Evolutionary conservation across 2,329 filamentous ascomycete species (phyloP), one percentile per base, ranked within the genome.

Genomic region (Botryotinia calthae): DNA sequence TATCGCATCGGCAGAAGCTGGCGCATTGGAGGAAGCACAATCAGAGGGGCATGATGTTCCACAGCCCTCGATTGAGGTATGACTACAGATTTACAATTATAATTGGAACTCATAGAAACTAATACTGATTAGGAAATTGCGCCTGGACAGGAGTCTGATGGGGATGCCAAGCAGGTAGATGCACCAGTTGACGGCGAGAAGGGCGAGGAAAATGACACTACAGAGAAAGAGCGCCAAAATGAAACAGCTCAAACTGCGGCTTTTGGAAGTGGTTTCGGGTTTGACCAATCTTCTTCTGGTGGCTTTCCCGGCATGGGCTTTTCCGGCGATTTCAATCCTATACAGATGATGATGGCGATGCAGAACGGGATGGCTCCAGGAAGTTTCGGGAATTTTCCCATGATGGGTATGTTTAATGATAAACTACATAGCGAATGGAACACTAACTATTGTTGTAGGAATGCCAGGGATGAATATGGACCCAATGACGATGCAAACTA

Each of bases 401-500:
- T 95, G 89, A 97, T 98, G 93, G 93, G 95, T 98, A 88, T 81
- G 93, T 86, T 42, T 73, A n/a, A 22, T 64, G n/a, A 67, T 58
- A n/a, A n/a, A 25, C 42, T 16, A 28, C 20, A 22, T n/a, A 16
- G 25, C 8, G 9, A 46, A 31, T n/a, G 54, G 31, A 46, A 64
- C 42, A 42, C 73, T 73, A 66, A 66, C 37, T 40, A 48, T 70
- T 73, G 75, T 67, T 68, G 48, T 58, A 76, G 75, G 75, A 54
- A 95, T 96, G 91, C 85, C 91, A 77, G 89, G 89, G 80, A 94
- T 95, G 91, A 88, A 88, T 82, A 96, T 97, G 93, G 92, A 95
- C 86, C 89, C 90, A 74, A 90, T 91, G 86, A 84, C 86, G 82
- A 91, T 91, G 88, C 89, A 92, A 82, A 90, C 88, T 83, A 90